Evolutionary conservation across 371 early-diverging fungal genomes (phyloP), one percentile per base, ranked within the genome.

Genomic region (Mortierella sp.): DNA sequence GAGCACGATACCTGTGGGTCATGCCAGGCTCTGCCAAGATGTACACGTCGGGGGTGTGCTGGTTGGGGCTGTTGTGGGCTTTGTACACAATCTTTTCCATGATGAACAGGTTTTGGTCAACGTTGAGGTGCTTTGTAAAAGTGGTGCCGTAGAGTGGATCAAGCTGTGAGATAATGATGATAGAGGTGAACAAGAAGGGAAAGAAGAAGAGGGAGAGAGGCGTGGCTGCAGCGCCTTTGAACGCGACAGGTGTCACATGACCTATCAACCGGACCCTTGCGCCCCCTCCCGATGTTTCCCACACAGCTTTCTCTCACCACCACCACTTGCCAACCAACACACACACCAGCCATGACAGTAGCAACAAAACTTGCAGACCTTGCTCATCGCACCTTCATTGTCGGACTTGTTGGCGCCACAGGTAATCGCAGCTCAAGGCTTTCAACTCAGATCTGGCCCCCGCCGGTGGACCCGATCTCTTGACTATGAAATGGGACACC

Each of bases 11-110:
- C 57, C 67, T 74, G 24, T 25, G 31, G n/a, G 74, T 43, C 74
- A 74, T 68, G 21, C 76, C 76, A 12, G 68, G 68, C 57, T 74
- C 64, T 7, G 68, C 40, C 60, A 74, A 0, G 53, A 74, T 56
- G 19, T 68, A 74, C 48, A 68, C 49, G 28, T 74, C 68, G 40
- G 76, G 69, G 63, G 60, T 60, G 49, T 61, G 60, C 25, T 57
- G 58, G 22, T 53, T 49, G 45, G 57, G 64, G 17, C 14, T 24
- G 65, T 74, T 64, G n/a, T 24, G 56, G 51, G 65, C 58, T 49
- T 74, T 74, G 69, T 74, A 74, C 17, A 63, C 57, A 44, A 74
- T 63, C 60, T 64, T 74, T 45, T 68, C 76, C 65, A 68, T 64
- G 49, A 17, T 58, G 45, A 44, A 28, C 10, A 14, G 6, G 25